Base-by-base conservation (phyloP, 257 asterid genomes). In the Fraxinus pennsylvanica region DNA sequence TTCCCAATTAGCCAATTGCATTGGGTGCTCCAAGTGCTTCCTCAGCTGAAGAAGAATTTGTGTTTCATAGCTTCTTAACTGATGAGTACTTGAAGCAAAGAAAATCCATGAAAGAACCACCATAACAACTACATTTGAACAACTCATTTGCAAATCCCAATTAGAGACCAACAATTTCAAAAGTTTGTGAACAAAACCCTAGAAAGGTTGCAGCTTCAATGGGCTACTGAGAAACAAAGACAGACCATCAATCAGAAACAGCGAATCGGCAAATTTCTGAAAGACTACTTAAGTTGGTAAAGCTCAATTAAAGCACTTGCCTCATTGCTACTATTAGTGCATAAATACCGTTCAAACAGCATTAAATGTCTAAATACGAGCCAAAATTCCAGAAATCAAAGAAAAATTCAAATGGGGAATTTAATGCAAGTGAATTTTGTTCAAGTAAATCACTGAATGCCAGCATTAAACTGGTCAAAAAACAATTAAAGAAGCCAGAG, bases 21-120 rank as follows among this genome's bases (percentile, higher is more conserved):
- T 39, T 76, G 99, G 98, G 86, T 87, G 88, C 81, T 92, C 96
- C 76, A 95, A 82, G 77, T 93, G 97, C 91, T 91, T 95, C 89
- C 93, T 82, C 74, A 93, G 84, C 93, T 93, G 99, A 79, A 93
- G 93, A 78, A 95, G 97, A 79, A 91, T 84, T 83, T 93, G 96
- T 0, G 79, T 81, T 71, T 95, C 94, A 71, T 89, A 95, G 83
- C 88, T 86, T 75, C 77, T 87, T 79, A 95, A 76, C 84, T 89
- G 89, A 68, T 84, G 80, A 61, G 97, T 85, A 22, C 68, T 85
- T 12, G 85, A 66, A 78, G 90, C 86, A 67, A 92, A 83, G 74
- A 85, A 84, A 59, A 85, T 69, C 79, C 86, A 87, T 15, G 90
- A 85, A 81, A 89, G 75, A 41, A 94, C 25, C 80, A 83, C 74